These are phyloP conservation scores for Euphorbia peplus DNA, from an alignment of 345 rosid genomes.

Conservation along the genomic window DNA sequence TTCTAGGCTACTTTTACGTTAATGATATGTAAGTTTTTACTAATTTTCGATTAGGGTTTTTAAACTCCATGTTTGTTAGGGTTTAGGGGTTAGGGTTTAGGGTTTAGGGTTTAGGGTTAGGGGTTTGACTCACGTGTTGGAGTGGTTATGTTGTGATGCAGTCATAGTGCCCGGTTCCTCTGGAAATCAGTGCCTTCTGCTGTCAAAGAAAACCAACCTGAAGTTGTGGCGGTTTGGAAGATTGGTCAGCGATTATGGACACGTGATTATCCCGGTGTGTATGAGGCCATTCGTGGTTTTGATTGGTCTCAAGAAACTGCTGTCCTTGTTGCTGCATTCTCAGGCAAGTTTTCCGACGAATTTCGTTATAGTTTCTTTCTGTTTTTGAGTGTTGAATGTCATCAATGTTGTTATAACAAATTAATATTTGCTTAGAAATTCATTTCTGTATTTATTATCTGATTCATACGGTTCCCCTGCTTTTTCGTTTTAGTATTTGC, in stretches of 20 bases:
- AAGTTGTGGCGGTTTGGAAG: conserved; percentile 69
- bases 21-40: conserved; percentile 53
- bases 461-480: background rate
- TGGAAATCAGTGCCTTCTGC: conserved; percentile 74
- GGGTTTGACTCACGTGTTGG: background rate
- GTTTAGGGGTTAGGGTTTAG: background rate
- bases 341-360: conserved; percentile 33
- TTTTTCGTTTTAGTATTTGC: background rate
- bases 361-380: background rate
- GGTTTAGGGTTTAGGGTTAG: background rate
- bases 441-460: background rate
- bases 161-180: conserved; percentile 74
- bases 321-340: conserved; percentile 64
- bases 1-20: conserved; percentile 59
- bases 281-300: conserved; percentile 63
- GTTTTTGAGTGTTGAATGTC: background rate
- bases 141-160: conserved; percentile 26
- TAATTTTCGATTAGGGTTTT: background rate
- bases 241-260: conserved; percentile 86
- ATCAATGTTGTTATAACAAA: background rate
- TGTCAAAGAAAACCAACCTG: conserved; percentile 67
- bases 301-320: conserved; percentile 74
- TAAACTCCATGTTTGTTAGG: background rate
- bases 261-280: conserved; percentile 67
- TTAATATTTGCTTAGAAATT: background rate